Conservation (phyloP, 2,329 filamentous ascomycete species). For the Neopestalotiopsis sp. region DNA sequence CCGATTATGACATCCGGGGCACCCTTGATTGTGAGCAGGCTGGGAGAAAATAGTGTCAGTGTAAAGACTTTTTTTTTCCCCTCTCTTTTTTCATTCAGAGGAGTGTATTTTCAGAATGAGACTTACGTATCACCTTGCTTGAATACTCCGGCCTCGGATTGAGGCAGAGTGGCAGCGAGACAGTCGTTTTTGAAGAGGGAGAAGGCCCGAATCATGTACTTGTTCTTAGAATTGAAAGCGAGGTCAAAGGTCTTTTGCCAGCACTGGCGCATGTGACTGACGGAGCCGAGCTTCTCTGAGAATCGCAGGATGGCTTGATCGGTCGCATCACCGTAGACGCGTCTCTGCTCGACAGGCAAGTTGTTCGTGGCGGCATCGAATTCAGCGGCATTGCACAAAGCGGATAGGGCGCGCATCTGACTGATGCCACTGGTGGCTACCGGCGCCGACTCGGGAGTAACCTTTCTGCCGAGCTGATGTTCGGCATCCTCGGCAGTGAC, state of each 20-base stretch:
- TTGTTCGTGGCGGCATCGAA: slow-evolving; percentile 71
- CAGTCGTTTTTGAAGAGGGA: slow-evolving; percentile 47
- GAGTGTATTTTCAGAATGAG: not conserved
- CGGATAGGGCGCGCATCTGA: slow-evolving; percentile 66
- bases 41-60: slow-evolving; percentile 28
- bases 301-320: slow-evolving; percentile 78
- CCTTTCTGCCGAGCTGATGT: slow-evolving; percentile 41
- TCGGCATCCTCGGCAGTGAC: slow-evolving; percentile 58
- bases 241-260: slow-evolving; percentile 73
- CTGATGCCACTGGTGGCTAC: slow-evolving; percentile 50
- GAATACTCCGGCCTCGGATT: slow-evolving; percentile 41
- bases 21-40: slow-evolving; percentile 76
- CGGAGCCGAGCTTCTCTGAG: slow-evolving; percentile 67
- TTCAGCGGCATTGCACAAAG: slow-evolving; percentile 77
- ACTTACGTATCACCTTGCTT: slow-evolving; percentile 43
- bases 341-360: slow-evolving; percentile 63
- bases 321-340: slow-evolving; percentile 77
- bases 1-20: slow-evolving; percentile 76
- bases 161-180: slow-evolving; percentile 43
- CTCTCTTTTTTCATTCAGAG: too few relatives aligned
- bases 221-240: slow-evolving; percentile 84
- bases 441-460: slow-evolving; percentile 30
- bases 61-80: too few relatives aligned
- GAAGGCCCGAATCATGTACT: slow-evolving; percentile 76
- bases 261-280: slow-evolving; percentile 62